Evolutionary conservation across 1,139 yeast species (phyloP).

Genomic region (Debaryomycetaceae sp.): DNA sequence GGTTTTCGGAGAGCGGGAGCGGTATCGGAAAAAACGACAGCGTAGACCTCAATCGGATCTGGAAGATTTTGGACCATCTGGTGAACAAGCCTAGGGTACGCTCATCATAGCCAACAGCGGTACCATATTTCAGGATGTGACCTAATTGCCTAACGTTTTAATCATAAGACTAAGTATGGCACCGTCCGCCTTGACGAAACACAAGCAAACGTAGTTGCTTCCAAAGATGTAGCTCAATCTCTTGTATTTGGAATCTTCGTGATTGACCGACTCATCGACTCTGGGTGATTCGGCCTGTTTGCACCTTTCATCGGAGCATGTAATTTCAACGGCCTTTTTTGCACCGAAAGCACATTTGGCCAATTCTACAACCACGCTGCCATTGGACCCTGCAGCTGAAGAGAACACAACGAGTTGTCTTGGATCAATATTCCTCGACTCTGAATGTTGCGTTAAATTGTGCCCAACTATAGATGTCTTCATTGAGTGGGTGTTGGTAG

Average conservation of each 20-base stretch:
- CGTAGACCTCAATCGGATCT: constrained; percentile 41
- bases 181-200: constrained; percentile 65
- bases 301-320: constrained; percentile 58
- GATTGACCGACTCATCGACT: constrained; percentile 53
- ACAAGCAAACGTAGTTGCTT: constrained; percentile 42
- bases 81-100: constrained; percentile 25
- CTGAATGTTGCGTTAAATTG: constrained; percentile 8
- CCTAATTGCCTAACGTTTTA: background rate
- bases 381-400: constrained; percentile 72
- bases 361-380: constrained; percentile 55
- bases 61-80: constrained; percentile 41
- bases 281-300: constrained; percentile 54
- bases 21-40: too few species aligned
- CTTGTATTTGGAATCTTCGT: constrained; percentile 40
- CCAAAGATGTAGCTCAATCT: constrained; percentile 44
- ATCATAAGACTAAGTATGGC: constrained; percentile 48
- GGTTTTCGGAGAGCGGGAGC: too few species aligned
- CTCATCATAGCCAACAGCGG: constrained; percentile 57
- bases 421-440: constrained; percentile 39
- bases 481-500: too few species aligned
- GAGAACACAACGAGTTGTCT: constrained; percentile 46
- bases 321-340: constrained; percentile 56
- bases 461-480: too few species aligned
- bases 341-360: constrained; percentile 55
- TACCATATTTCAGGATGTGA: constrained; percentile 40